Evolutionary conservation across 495 filamentous ascomycete genomes (phyloP).

Genomic region (Lasiosphaeria ovina): DNA sequence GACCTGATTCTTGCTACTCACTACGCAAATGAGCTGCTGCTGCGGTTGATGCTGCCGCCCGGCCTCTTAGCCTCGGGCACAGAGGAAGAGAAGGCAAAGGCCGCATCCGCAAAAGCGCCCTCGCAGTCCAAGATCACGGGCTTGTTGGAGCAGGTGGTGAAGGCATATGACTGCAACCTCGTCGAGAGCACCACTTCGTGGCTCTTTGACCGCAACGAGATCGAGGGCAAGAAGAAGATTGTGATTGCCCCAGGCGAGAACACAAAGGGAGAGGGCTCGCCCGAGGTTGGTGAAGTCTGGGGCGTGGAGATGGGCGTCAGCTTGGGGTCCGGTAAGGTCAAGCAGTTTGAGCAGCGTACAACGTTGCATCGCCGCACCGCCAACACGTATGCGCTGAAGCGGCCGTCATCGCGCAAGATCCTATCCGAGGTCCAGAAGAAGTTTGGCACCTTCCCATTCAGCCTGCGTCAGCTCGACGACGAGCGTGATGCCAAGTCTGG

Average conservation of each 20-base stretch:
- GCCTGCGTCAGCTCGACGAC: conserved; percentile 92
- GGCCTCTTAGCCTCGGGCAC: conserved; percentile 78
- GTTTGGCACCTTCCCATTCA: conserved; percentile 97
- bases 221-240: conserved; percentile 98
- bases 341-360: conserved; percentile 78
- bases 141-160: conserved; percentile 86
- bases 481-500: conserved; percentile 95
- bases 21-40: conserved; percentile 92
- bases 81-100: conserved; percentile 93
- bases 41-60: conserved; percentile 85
- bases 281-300: conserved; percentile 95
- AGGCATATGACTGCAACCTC: conserved; percentile 85
- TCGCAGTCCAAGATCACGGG: conserved; percentile 81
- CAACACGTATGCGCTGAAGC: conserved; percentile 86
- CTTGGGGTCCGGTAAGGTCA: conserved; percentile 89
- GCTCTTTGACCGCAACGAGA: conserved; percentile 93
- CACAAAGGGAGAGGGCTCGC: conserved; percentile 84
- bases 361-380: conserved; percentile 91
- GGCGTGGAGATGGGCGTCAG: conserved; percentile 94
- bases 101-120: conserved; percentile 72
- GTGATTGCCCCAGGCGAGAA: conserved; percentile 82
- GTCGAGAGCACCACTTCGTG: conserved; percentile 98
- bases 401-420: conserved; percentile 83
- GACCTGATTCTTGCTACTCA: conserved; percentile 88
- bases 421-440: conserved; percentile 92